Evolutionary conservation across 2,329 filamentous ascomycete species (phyloP).

Genomic region (Westerdykella aurantiaca): DNA sequence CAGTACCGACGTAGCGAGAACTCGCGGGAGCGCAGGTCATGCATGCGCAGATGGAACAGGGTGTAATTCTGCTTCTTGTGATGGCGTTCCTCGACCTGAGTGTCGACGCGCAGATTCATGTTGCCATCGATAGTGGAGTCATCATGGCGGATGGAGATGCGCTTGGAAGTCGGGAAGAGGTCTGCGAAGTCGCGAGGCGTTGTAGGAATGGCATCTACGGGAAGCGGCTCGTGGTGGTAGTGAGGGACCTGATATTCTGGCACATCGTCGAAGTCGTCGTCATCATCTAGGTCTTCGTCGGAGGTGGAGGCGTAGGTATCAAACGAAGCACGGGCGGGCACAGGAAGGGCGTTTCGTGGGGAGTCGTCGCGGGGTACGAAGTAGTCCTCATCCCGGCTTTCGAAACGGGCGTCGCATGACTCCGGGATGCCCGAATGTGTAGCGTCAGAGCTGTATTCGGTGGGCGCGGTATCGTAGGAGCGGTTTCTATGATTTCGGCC

Average conservation of each 20-base stretch:
- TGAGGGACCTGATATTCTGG: slow-evolving; percentile 54
- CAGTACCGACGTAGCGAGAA: slow-evolving; percentile 91
- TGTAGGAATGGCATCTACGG: slow-evolving; percentile 65
- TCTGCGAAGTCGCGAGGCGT: slow-evolving; percentile 76
- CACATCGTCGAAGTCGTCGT: slow-evolving; percentile 40
- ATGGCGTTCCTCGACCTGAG: slow-evolving; percentile 56
- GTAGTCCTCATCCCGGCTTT: slow-evolving; percentile 21
- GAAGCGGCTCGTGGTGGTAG: slow-evolving; percentile 57
- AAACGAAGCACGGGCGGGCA: slow-evolving; percentile 52
- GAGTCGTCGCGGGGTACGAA: slow-evolving; percentile 11
- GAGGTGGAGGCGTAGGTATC: slow-evolving; percentile 79
- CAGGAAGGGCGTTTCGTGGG: neutral
- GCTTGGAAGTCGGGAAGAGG: slow-evolving; percentile 79
- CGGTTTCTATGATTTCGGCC: slow-evolving; percentile 16
- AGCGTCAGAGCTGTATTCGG: slow-evolving; percentile 23
- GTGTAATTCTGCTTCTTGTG: slow-evolving; percentile 60
- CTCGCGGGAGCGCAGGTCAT: slow-evolving; percentile 77
- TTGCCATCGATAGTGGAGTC: slow-evolving; percentile 87
- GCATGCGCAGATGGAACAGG: slow-evolving; percentile 92
- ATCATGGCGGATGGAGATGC: slow-evolving; percentile 80
- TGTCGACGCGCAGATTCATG: slow-evolving; percentile 92
- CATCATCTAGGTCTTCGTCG: slow-evolving; percentile 50
- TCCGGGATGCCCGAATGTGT: slow-evolving; percentile 12
- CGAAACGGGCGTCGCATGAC: slow-evolving; percentile 27
- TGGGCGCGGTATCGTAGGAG: slow-evolving; percentile 31